Percentiles rank a stretch among this genome's conserved stretches.
Conservation (phyloP, 495 filamentous ascomycete genomes). For the Haplographium delicatum region DNA sequence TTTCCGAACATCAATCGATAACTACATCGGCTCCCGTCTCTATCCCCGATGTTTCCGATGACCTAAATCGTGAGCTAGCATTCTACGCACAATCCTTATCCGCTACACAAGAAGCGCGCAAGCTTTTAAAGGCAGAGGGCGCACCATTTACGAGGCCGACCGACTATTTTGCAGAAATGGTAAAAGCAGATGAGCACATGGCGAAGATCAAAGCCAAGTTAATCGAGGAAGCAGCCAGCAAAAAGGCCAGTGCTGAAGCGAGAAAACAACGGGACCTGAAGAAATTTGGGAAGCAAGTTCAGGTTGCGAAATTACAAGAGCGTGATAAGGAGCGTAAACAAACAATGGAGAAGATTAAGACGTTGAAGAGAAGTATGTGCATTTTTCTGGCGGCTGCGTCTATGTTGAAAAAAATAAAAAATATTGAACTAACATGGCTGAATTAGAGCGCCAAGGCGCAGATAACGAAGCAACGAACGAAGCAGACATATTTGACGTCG, state of each 20-base stretch:
- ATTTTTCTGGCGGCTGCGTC: conserved; percentile 2
- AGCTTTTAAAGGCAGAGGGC: conserved; percentile 71
- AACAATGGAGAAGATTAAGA: conserved; percentile 87
- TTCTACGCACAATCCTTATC: conserved; percentile 90
- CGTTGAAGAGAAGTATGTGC: conserved; percentile 82
- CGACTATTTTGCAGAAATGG: conserved; percentile 98
- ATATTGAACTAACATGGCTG: conserved; percentile 10
- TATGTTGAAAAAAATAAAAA: neutral
- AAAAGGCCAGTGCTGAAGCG: conserved; percentile 89
- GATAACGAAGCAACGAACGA: conserved; percentile 57
- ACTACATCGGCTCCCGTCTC: conserved; percentile 40
- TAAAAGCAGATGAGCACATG: conserved; percentile 98
- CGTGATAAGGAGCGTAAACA: conserved; percentile 84
- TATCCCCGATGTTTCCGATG: conserved; percentile 73
- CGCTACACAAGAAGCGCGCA: conserved; percentile 65
- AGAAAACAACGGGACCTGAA: conserved; percentile 89
- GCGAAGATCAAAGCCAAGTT: conserved; percentile 90
- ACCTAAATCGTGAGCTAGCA: conserved; percentile 82
- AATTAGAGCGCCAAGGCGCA: conserved; percentile 75
- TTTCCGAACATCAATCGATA: conserved; percentile 53
- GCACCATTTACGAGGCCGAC: conserved; percentile 79
- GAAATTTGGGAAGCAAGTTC: conserved; percentile 99
- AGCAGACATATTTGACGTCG: conserved; percentile 90
- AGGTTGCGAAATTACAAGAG: conserved; percentile 94
- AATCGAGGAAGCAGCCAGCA: conserved; percentile 81